Evolutionary conservation across 2,329 filamentous ascomycete genomes (phyloP), one percentile per base, ranked within the genome.

Genomic region (Fusarium luffae): DNA sequence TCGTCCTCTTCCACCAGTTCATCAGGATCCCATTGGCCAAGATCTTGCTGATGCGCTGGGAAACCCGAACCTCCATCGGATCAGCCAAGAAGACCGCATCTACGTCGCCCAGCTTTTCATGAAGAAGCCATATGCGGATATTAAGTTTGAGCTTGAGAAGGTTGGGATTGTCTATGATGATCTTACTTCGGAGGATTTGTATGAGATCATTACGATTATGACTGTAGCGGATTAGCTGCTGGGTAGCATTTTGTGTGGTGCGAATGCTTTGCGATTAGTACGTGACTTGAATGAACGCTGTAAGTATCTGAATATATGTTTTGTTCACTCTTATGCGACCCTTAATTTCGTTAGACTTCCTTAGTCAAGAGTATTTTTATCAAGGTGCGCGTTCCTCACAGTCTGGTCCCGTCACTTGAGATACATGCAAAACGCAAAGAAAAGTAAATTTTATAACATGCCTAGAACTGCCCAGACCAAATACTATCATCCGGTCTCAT

Each of bases 401-500:
- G 21, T 21, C 21, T 21, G 21, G 21, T 21, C 21, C 21, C 21
- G 21, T 21, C 21, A 21, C 21, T 21, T 21, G 21, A 21, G 21
- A 21, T 4, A 21, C 21, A 21, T 21, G 21, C 28, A 30, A 13
- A 30, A 28, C 4, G 11, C 2, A 28, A 28, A 28, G 28, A 28
- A 28, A 8, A 4, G 7, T 9, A 32, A 32, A 34, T 8, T 16
- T 2, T 1, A 34, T 5, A 0, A 5, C 8, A 5, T 16, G 1
- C 6, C 9, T 57, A 34, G 2, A 78, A 72, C 10, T 63, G 67
- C 3, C 82, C 83, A 66, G 78, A 76, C 79, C 79, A 82, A 8
- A 80, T 73, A 32, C 71, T 72, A 57, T 82, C 80, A 49, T 76
- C 74, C 2, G 80, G 80, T 18, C 78, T 68, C 69, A 73, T 75